A percentile compares a stretch with the other conserved stretches of the same genome.
Evolutionary conservation across 106 monocot genomes (phyloP).

Genomic region (Dendrobium catenatum): DNA sequence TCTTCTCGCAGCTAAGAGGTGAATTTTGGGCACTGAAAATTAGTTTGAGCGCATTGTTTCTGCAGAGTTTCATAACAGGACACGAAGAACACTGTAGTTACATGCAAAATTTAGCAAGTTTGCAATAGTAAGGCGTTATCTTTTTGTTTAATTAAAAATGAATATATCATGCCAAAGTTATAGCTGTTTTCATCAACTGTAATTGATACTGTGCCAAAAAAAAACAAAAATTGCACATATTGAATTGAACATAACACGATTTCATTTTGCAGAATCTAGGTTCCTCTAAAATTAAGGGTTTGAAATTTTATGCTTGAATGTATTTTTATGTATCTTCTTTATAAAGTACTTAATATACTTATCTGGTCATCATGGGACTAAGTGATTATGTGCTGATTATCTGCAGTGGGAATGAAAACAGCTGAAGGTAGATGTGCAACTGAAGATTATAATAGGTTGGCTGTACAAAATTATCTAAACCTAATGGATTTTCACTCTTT

Average conservation of each 20-base stretch:
- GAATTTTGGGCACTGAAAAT: background rate
- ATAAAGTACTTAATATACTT: background rate
- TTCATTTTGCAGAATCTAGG: background rate
- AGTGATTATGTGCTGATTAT: background rate
- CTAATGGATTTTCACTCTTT: background rate
- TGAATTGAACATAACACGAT: background rate
- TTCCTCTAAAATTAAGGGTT: background rate
- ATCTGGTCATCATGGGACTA: background rate
- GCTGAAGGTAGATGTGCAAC: slow-evolving; percentile 86
- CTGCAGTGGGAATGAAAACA: slow-evolving; percentile 53
- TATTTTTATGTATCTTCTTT: background rate
- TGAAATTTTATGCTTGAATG: background rate
- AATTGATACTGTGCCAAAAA: background rate
- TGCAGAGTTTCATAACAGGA: background rate
- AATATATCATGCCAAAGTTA: background rate
- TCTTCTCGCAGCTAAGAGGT: slow-evolving; percentile 77
- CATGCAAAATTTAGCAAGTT: background rate
- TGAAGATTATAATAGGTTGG: slow-evolving; percentile 55
- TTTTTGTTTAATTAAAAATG: background rate
- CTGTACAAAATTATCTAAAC: background rate
- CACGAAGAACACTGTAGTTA: background rate
- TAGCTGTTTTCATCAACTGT: background rate
- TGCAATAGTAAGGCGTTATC: background rate
- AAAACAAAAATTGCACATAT: background rate
- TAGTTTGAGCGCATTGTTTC: background rate